A percentile compares a stretch with the other conserved stretches of the same genome.
Evolutionary conservation across 129 eudicot species (phyloP).

Genomic region (Flaveria bidentis): DNA sequence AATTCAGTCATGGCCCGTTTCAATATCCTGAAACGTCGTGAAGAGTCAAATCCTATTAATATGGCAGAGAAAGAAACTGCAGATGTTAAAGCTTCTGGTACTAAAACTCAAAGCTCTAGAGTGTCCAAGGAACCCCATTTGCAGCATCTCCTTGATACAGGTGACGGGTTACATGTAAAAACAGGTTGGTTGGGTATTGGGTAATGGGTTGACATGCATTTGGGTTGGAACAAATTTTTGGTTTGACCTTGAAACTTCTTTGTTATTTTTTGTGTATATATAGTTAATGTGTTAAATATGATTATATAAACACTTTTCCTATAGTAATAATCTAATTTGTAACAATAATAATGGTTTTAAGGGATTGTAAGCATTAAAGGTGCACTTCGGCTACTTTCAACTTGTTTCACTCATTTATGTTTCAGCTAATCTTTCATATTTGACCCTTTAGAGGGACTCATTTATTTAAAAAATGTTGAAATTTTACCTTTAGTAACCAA

Average conservation of each 20-base stretch:
- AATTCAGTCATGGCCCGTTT: conserved; percentile 64
- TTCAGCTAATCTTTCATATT: neutral
- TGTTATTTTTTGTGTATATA: neutral
- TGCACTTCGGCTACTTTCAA: neutral
- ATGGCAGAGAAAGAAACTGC: conserved; percentile 25
- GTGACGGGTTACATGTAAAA: neutral
- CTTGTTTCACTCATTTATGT: neutral
- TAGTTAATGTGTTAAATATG: neutral
- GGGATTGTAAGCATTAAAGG: conserved; percentile 5
- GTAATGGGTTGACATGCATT: conserved; percentile 8
- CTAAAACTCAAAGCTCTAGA: conserved; percentile 20
- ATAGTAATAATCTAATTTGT: neutral
- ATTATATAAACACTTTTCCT: neutral
- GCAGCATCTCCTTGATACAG: conserved; percentile 19
- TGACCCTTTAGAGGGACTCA: neutral
- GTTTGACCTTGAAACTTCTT: neutral
- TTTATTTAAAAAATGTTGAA: neutral
- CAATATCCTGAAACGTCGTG: conserved; percentile 49
- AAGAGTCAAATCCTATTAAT: conserved; percentile 31
- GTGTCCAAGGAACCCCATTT: conserved; percentile 29
- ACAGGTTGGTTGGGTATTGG: neutral
- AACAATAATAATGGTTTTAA: neutral
- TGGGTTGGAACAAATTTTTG: neutral
- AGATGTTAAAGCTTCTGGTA: conserved; percentile 9
- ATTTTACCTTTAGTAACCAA: neutral